A percentile compares a stretch with the other conserved stretches of the same genome.
These are phyloP conservation scores for Cordyceps tenuipes DNA, from an alignment of 2,329 filamentous ascomycete genomes.

Conservation along the genomic window DNA sequence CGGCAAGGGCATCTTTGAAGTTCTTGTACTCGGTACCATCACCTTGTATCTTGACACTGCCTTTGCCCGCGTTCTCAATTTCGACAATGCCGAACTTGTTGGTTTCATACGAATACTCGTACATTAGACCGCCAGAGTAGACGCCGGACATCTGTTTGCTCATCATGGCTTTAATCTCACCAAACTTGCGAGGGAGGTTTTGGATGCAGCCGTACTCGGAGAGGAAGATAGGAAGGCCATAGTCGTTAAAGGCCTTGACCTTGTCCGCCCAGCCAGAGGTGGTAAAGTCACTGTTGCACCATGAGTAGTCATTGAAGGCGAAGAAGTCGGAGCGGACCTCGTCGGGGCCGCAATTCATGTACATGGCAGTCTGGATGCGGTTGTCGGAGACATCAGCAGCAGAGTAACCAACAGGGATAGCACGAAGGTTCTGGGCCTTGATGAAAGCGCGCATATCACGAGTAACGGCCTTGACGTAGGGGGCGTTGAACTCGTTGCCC, in stretches of 20 bases:
- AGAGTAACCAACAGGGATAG: conserved; percentile 67
- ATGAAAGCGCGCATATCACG: conserved; percentile 70
- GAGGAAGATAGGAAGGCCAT: conserved; percentile 85
- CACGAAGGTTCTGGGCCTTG: conserved; percentile 50
- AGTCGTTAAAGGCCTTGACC: conserved; percentile 78
- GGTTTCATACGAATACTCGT: conserved; percentile 85
- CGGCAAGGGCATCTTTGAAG: conserved; percentile 39
- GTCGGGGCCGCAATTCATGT: conserved; percentile 88
- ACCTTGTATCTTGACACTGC: conserved; percentile 43
- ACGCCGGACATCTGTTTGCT: conserved; percentile 71
- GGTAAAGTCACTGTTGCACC: conserved; percentile 65
- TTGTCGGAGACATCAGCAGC: conserved; percentile 77
- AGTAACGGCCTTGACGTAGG: conserved; percentile 70
- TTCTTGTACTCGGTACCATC: conserved; percentile 49
- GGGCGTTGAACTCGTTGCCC: conserved; percentile 55
- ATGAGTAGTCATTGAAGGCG: conserved; percentile 84
- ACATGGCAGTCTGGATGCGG: conserved; percentile 76
- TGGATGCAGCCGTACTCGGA: conserved; percentile 89
- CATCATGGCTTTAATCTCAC: conserved; percentile 75
- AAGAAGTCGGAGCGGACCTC: conserved; percentile 83
- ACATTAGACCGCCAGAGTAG: conserved; percentile 93
- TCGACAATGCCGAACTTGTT: conserved; percentile 68
- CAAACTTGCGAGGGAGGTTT: conserved; percentile 67
- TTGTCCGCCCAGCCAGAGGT: conserved; percentile 78
- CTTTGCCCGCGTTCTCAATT: conserved; percentile 37